These are phyloP conservation scores for Schizochytrium sp. DNA, from an alignment of 108 stramenopile genomes.

Conservation along the genomic window DNA sequence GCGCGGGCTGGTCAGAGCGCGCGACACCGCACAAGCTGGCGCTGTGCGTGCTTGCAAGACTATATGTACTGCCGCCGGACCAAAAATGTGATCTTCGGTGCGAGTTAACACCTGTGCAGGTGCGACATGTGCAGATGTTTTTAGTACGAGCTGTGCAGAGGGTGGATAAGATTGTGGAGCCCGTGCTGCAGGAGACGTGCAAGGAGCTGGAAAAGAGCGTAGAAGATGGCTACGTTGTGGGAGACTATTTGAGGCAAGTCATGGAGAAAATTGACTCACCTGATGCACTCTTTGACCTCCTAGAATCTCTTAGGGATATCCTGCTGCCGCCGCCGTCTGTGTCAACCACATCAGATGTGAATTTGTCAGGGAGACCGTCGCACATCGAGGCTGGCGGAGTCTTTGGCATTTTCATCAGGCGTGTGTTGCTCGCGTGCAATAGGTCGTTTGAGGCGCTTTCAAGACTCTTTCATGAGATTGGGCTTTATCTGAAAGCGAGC, in stretches of 20 bases:
- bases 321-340: neutral
- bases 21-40: constrained; percentile 59
- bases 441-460: constrained; percentile 27
- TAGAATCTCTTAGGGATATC: constrained; percentile 21
- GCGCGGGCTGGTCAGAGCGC: constrained; percentile 23
- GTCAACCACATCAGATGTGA: neutral
- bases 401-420: constrained; percentile 59
- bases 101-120: constrained; percentile 46
- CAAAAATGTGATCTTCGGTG: neutral
- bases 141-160: constrained; percentile 9
- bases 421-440: neutral
- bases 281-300: constrained; percentile 43
- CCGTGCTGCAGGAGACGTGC: constrained; percentile 11
- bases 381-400: constrained; percentile 2
- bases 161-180: constrained; percentile 55
- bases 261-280: constrained; percentile 1
- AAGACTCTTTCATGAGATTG: constrained; percentile 9
- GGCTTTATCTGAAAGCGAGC: neutral
- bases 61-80: constrained; percentile 12
- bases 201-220: neutral
- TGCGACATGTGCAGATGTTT: constrained; percentile 40
- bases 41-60: constrained; percentile 37
- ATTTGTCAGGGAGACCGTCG: constrained; percentile 7
- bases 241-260: neutral
- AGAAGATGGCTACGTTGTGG: neutral